Conservation (phyloP, 2,329 filamentous ascomycete genomes). For the Coniochaeta ligniaria region DNA sequence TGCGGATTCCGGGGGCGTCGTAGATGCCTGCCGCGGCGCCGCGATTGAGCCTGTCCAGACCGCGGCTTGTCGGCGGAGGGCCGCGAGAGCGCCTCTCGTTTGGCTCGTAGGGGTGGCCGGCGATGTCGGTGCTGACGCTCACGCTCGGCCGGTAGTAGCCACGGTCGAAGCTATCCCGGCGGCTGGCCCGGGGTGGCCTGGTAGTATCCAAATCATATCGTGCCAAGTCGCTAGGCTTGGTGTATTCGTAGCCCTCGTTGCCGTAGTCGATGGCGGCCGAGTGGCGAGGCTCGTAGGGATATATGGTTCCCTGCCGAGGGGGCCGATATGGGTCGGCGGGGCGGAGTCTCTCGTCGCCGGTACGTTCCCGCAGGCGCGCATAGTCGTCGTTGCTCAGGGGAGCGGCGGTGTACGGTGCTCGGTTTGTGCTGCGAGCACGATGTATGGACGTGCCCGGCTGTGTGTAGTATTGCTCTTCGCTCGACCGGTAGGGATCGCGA, state of each 20-base stretch:
- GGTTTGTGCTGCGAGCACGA: constrained; percentile 37
- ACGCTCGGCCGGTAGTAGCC: constrained; percentile 49
- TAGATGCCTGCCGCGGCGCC: constrained; percentile 31
- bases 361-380: constrained; percentile 39
- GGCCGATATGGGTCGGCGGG: constrained; percentile 39
- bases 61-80: constrained; percentile 63
- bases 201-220: constrained; percentile 53
- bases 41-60: constrained; percentile 61
- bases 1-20: constrained; percentile 36
- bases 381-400: constrained; percentile 43
- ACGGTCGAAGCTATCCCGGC: constrained; percentile 49
- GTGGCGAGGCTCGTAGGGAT: constrained; percentile 32
- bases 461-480: constrained; percentile 46
- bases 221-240: constrained; percentile 54
- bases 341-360: constrained; percentile 33
- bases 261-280: constrained; percentile 43
- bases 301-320: constrained; percentile 36
- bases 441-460: constrained; percentile 49
- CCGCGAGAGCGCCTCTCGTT: constrained; percentile 29
- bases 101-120: constrained; percentile 30
- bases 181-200: constrained; percentile 27
- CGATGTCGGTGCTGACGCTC: constrained; percentile 40
- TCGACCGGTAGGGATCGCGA: constrained; percentile 43
- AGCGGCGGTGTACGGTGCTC: constrained; percentile 36
- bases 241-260: constrained; percentile 56